Percentiles rank a stretch among this genome's conserved stretches.
phyloP scores from a whole-genome alignment of 768 basidiomycete species.

The Lepiota subincarnata region DNA sequence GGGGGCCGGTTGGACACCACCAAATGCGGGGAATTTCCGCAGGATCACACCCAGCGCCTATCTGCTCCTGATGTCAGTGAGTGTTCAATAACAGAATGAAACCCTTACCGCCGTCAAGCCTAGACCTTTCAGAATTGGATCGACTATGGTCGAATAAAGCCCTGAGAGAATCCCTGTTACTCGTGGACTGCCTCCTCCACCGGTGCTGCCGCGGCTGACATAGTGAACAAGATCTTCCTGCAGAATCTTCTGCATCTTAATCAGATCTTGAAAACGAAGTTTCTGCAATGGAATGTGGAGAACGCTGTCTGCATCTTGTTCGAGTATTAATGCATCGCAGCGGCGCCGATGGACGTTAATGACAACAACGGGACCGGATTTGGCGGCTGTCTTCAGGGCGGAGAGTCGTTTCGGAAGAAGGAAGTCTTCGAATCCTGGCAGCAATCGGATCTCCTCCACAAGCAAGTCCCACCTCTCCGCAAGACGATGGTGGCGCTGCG shows the following conservation, averaged over 20 bases:
- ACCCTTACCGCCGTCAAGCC: no score
- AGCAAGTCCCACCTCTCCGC: conserved; percentile 18
- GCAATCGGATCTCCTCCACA: conserved; percentile 9
- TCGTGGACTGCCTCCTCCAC: no score
- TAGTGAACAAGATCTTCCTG: not conserved
- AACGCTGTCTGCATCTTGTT: conserved; percentile 4
- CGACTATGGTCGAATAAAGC: no score
- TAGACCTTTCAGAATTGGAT: no score
- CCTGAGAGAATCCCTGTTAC: no score
- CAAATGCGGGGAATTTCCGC: not conserved
- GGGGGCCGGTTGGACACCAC: conserved; percentile 11
- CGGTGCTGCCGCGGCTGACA: no score
- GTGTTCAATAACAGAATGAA: no score
- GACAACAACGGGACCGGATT: conserved; percentile 28
- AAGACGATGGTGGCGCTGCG: conserved; percentile 12
- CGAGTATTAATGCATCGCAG: conserved; percentile 37
- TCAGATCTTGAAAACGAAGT: conserved; percentile 8
- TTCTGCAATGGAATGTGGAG: conserved; percentile 13
- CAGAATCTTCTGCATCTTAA: not conserved
- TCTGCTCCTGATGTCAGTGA: no score
- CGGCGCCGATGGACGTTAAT: conserved; percentile 27
- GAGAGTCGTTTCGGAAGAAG: conserved; percentile 19
- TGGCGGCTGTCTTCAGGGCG: conserved; percentile 17
- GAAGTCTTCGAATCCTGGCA: conserved; percentile 23
- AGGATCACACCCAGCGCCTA: no score